A percentile compares a stretch with the other conserved stretches of the same genome.
phyloP scores from a whole-genome alignment of 495 filamentous ascomycete genomes.

The Cercophora samala region DNA sequence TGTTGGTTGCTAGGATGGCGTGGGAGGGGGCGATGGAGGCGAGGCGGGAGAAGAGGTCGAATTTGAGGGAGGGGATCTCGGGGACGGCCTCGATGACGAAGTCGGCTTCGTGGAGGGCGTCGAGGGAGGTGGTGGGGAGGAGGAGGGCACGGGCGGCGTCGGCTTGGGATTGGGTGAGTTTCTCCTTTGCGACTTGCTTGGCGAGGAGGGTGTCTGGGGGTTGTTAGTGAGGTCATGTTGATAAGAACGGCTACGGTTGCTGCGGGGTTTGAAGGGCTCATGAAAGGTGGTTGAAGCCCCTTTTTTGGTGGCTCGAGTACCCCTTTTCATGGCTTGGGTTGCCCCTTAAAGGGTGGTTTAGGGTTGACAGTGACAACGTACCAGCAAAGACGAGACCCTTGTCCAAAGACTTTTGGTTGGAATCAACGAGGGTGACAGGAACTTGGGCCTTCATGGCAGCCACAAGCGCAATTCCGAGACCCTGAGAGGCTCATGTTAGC shows the following conservation, averaged over 20 bases:
- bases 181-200: constrained; percentile 83
- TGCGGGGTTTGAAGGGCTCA: background rate
- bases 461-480: constrained; percentile 92
- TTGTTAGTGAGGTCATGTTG: background rate
- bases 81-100: constrained; percentile 98
- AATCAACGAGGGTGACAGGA: constrained; percentile 85
- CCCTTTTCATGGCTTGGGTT: background rate
- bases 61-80: constrained; percentile 85
- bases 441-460: constrained; percentile 81
- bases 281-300: background rate
- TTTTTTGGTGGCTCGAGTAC: background rate
- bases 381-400: constrained; percentile 90
- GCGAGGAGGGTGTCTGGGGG: constrained; percentile 78
- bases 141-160: constrained; percentile 66
- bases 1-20: constrained; percentile 94
- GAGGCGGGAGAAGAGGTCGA: constrained; percentile 78
- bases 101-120: constrained; percentile 79
- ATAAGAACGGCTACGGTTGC: constrained; percentile 5
- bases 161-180: constrained; percentile 74
- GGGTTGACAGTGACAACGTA: constrained; percentile 32
- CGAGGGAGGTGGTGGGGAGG: constrained; percentile 65
- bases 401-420: constrained; percentile 78
- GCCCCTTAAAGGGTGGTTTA: background rate
- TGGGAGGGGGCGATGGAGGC: constrained; percentile 81
- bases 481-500: constrained; percentile 49